Evolutionary conservation across 805 yeast species (phyloP).

Genomic region (Starmerella sirachaensis): DNA sequence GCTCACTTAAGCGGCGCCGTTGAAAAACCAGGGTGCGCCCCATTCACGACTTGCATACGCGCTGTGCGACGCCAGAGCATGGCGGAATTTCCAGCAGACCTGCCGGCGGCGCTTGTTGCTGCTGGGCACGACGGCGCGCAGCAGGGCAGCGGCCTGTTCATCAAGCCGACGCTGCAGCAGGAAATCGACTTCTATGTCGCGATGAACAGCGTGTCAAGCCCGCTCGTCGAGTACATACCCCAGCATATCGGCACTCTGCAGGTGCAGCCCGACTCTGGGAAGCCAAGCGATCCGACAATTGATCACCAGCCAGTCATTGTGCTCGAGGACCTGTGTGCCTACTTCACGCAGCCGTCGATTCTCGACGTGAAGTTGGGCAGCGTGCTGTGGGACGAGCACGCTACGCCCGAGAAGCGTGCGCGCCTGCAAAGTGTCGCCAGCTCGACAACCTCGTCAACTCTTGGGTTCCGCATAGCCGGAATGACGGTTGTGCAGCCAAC

Average conservation of each 20-base stretch:
- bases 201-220: constrained; percentile 18
- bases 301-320: constrained; percentile 36
- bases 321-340: constrained; percentile 54
- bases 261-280: constrained; percentile 17
- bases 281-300: constrained; percentile 10
- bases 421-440: constrained; percentile 54
- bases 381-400: constrained; percentile 46
- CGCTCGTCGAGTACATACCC: constrained; percentile 37
- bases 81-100: neutral
- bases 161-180: constrained; percentile 51
- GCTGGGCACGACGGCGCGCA: constrained; percentile 88
- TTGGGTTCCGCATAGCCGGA: constrained; percentile 75
- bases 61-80: neutral
- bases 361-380: constrained; percentile 78
- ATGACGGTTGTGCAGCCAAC: constrained; percentile 45
- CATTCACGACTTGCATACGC: neutral
- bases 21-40: no score
- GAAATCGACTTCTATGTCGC: constrained; percentile 67
- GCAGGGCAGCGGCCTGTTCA: constrained; percentile 52
- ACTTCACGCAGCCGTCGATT: constrained; percentile 54
- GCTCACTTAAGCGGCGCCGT: no score
- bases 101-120: constrained; percentile 41
- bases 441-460: constrained; percentile 68
- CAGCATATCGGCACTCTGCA: constrained; percentile 46
- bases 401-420: constrained; percentile 45